These are phyloP conservation scores for Colletotrichum aenigma DNA, from an alignment of 2,329 filamentous ascomycete species.

Conservation along the genomic window DNA sequence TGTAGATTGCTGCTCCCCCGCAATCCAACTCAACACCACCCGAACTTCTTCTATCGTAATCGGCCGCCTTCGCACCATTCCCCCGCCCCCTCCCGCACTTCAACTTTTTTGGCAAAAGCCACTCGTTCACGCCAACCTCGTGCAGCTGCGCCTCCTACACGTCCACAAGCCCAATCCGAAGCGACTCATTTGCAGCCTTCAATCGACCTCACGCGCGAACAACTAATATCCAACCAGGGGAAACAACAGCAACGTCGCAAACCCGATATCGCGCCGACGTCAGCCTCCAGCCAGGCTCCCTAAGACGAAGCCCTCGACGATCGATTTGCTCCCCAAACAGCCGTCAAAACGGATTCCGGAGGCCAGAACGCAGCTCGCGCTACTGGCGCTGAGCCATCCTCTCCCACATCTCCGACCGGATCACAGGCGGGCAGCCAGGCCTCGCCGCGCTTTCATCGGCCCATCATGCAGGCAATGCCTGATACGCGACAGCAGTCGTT, in stretches of 20 bases:
- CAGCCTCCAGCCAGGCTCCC: neutral
- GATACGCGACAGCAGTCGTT: slow-evolving; percentile 90
- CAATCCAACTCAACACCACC: slow-evolving; percentile 8
- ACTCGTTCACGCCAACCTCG: neutral
- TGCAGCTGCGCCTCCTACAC: neutral
- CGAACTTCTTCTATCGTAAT: slow-evolving; percentile 6
- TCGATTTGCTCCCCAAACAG: slow-evolving; percentile 1
- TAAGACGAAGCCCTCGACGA: neutral
- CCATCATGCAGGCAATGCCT: slow-evolving; percentile 69
- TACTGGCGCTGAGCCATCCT: slow-evolving; percentile 29
- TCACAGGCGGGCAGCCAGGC: slow-evolving; percentile 24
- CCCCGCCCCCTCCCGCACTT: neutral
- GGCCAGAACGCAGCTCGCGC: slow-evolving; percentile 38
- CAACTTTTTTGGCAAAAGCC: neutral
- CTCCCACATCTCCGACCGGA: slow-evolving; percentile 22
- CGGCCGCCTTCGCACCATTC: slow-evolving; percentile 9
- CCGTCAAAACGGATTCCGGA: slow-evolving; percentile 49
- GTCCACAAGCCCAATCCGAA: neutral
- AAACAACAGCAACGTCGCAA: neutral
- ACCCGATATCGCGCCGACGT: neutral
- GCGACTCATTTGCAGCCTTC: neutral
- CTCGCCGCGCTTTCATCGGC: slow-evolving; percentile 47
- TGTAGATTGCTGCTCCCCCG: slow-evolving; percentile 8
- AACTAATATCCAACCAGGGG: neutral
- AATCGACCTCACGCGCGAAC: neutral